A percentile compares a stretch with the other conserved stretches of the same genome.
Conservation (phyloP, 2,329 filamentous ascomycete genomes). For the Achaetomium macrosporum region DNA sequence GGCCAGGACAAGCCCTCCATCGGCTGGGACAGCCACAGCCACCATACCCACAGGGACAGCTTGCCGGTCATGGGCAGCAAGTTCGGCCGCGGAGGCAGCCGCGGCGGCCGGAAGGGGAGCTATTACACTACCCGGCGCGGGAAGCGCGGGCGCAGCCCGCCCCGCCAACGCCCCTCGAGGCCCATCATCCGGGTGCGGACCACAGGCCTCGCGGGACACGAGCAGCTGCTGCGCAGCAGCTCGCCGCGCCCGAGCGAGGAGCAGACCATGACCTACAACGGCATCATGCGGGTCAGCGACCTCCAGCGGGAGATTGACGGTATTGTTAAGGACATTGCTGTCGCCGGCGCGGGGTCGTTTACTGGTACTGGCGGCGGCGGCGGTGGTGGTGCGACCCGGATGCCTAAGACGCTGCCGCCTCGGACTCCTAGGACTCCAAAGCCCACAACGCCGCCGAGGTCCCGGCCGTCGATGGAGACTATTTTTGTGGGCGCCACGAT, state of each 20-base stretch:
- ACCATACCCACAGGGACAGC: neutral
- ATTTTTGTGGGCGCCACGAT: constrained; percentile 7
- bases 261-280: constrained; percentile 32
- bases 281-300: constrained; percentile 31
- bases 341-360: constrained; percentile 21
- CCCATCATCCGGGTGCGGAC: constrained; percentile 22
- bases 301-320: constrained; percentile 30
- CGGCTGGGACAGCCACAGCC: constrained; percentile 14
- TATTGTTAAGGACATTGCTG: constrained; percentile 27
- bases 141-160: too few species aligned
- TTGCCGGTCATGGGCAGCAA: constrained; percentile 8
- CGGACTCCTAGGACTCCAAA: neutral
- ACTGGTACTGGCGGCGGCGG: constrained; percentile 1
- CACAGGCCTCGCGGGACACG: neutral
- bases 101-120: constrained; percentile 29
- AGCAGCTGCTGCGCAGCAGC: constrained; percentile 24
- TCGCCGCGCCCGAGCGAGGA: constrained; percentile 31
- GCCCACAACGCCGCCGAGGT: constrained; percentile 3
- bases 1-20: constrained; percentile 16
- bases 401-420: neutral
- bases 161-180: constrained; percentile 12
- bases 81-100: constrained; percentile 30
- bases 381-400: neutral
- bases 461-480: constrained; percentile 12
- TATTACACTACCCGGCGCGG: constrained; percentile 6